A percentile compares a stretch with the other conserved stretches of the same genome.
These are phyloP conservation scores for Arabis hirsuta DNA, from an alignment of 345 rosid genomes.

Conservation along the genomic window DNA sequence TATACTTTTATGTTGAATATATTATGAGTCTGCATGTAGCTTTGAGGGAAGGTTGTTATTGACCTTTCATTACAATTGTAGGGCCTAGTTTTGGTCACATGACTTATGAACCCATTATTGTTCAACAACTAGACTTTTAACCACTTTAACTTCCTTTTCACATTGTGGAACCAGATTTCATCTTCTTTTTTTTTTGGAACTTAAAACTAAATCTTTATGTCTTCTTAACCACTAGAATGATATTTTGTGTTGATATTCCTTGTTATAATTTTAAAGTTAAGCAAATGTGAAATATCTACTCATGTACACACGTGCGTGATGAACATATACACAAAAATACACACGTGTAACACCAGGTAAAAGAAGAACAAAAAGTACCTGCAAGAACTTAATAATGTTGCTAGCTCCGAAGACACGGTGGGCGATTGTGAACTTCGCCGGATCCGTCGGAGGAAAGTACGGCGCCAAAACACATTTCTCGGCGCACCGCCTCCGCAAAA, in stretches of 20 bases:
- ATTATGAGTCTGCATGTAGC: conserved; percentile 28
- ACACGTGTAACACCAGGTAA: conserved; percentile 22
- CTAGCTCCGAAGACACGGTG: conserved; percentile 97
- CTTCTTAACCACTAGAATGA: not conserved
- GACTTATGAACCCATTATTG: conserved; percentile 46
- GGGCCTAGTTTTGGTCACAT: conserved; percentile 41
- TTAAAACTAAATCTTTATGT: too few relatives aligned
- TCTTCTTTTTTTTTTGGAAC: not conserved
- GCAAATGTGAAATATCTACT: conserved; percentile 12
- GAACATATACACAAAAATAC: conserved; percentile 11
- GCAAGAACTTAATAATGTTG: conserved; percentile 89
- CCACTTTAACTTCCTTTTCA: conserved; percentile 45
- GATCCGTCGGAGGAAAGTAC: conserved; percentile 90
- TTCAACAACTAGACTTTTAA: conserved; percentile 48
- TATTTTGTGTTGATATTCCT: conserved; percentile 1
- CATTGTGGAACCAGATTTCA: conserved; percentile 30
- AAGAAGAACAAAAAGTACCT: conserved; percentile 52
- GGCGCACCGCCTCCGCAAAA: conserved; percentile 76
- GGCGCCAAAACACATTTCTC: conserved; percentile 91
- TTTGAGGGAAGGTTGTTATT: conserved; percentile 42
- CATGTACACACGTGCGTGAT: conserved; percentile 39
- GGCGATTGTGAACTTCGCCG: conserved; percentile 81
- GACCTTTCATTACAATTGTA: conserved; percentile 46
- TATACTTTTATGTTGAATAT: conserved; percentile 22
- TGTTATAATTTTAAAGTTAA: not conserved